Evolutionary conservation across 2,329 filamentous ascomycete genomes (phyloP).

Genomic region (Penicillium sp.): DNA sequence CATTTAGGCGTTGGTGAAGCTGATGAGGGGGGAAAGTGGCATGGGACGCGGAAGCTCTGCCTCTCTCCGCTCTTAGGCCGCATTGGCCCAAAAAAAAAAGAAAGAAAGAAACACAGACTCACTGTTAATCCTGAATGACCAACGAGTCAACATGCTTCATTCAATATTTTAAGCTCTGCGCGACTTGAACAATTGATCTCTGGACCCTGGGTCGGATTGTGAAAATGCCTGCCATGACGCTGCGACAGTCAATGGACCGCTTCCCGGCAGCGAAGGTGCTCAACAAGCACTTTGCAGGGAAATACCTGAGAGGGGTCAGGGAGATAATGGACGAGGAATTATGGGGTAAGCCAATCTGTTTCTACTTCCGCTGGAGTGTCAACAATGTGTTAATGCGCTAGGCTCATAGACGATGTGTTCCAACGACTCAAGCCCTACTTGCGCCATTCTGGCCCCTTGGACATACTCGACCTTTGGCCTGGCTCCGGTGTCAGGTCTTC

Average conservation of each 20-base stretch:
- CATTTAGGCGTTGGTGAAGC: conserved; percentile 24
- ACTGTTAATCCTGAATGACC: too few species aligned
- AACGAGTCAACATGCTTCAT: neutral
- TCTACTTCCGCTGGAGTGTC: too few species aligned
- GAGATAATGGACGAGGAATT: conserved; percentile 24
- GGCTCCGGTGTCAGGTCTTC: conserved; percentile 76
- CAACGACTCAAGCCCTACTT: conserved; percentile 70
- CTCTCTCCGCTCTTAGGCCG: conserved; percentile 3
- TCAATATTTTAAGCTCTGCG: neutral
- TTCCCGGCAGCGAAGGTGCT: conserved; percentile 23
- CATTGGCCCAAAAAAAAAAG: neutral
- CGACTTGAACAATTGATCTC: too few species aligned
- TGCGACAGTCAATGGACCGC: conserved; percentile 9
- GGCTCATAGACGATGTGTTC: conserved; percentile 63
- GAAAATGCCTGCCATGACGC: neutral
- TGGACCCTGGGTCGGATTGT: too few species aligned
- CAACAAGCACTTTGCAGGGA: neutral
- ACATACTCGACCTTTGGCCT: conserved; percentile 84
- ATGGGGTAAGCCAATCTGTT: conserved; percentile 30
- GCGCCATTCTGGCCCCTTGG: conserved; percentile 71
- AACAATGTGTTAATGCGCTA: too few species aligned
- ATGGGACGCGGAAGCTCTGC: conserved; percentile 7
- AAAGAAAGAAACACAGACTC: neutral
- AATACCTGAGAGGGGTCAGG: too few species aligned
- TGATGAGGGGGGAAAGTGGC: conserved; percentile 3